phyloP scores from a whole-genome alignment of 495 filamentous ascomycete genomes.

The Penicillium roqueforti region DNA sequence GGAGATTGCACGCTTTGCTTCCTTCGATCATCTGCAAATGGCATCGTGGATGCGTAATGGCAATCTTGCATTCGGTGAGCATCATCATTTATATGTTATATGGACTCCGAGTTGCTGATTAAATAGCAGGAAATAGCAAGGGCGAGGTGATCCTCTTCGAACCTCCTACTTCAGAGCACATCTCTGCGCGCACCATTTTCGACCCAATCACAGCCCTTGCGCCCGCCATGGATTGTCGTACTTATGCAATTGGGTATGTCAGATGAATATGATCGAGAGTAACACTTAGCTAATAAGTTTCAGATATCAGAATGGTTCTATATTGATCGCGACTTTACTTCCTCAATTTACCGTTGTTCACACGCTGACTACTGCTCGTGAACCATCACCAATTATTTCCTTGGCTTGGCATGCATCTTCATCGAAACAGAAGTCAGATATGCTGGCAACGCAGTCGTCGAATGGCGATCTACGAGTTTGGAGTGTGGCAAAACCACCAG shows the following conservation, averaged over 20 bases:
- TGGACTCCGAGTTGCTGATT: background rate
- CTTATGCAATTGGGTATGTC: conserved; percentile 88
- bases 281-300: background rate
- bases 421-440: conserved; percentile 94
- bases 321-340: conserved; percentile 82
- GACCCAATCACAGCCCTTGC: conserved; percentile 91
- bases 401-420: conserved; percentile 97
- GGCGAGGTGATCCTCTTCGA: conserved; percentile 95
- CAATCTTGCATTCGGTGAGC: conserved; percentile 88
- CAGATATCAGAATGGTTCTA: conserved; percentile 93
- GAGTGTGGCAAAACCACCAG: conserved; percentile 87
- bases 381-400: conserved; percentile 83
- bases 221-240: conserved; percentile 86
- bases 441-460: conserved; percentile 88
- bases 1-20: conserved; percentile 82
- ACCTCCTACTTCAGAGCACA: conserved; percentile 86
- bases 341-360: conserved; percentile 93
- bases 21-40: conserved; percentile 78
- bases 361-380: conserved; percentile 75
- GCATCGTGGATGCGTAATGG: conserved; percentile 97
- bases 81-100: background rate
- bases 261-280: background rate
- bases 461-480: conserved; percentile 94
- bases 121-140: conserved; percentile 69
- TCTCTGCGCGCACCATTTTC: conserved; percentile 87